phyloP scores from a whole-genome alignment of 345 rosid species.

The Corymbia maculata region DNA sequence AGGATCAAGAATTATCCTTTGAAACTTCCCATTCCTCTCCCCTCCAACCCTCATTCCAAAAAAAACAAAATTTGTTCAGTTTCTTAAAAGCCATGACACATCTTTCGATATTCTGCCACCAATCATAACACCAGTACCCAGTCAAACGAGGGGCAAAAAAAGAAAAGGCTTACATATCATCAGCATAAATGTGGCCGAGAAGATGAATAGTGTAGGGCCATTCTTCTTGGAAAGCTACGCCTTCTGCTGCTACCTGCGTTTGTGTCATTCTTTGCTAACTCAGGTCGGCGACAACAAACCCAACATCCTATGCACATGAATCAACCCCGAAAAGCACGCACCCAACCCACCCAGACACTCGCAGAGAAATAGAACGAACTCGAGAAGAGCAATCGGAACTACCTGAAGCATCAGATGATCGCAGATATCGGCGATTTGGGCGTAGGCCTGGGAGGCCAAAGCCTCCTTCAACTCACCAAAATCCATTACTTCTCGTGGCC shows the following conservation, averaged over 20 bases:
- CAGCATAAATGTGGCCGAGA: constrained; percentile 49
- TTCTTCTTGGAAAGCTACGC: constrained; percentile 60
- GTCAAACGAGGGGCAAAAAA: neutral
- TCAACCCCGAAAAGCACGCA: neutral
- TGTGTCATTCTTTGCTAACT: neutral
- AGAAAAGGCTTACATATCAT: constrained; percentile 43
- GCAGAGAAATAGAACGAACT: neutral
- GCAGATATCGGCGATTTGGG: constrained; percentile 63
- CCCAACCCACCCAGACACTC: neutral
- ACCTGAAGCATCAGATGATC: constrained; percentile 76
- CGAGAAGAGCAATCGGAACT: neutral
- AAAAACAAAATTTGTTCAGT: neutral
- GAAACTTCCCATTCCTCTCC: neutral
- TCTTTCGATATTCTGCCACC: neutral
- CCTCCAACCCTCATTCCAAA: neutral
- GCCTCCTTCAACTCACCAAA: constrained; percentile 56
- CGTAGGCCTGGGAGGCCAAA: constrained; percentile 42
- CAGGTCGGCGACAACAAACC: neutral
- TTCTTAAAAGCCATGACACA: neutral
- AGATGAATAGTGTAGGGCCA: constrained; percentile 91
- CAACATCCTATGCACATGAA: neutral
- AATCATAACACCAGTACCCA: neutral
- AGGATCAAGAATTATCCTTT: neutral
- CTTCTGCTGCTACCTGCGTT: constrained; percentile 59
- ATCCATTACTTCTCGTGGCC: constrained; percentile 35